Evolutionary conservation across 768 basidiomycete species (phyloP), one percentile per base, ranked within the genome.

Genomic region (Trametes cubensis): DNA sequence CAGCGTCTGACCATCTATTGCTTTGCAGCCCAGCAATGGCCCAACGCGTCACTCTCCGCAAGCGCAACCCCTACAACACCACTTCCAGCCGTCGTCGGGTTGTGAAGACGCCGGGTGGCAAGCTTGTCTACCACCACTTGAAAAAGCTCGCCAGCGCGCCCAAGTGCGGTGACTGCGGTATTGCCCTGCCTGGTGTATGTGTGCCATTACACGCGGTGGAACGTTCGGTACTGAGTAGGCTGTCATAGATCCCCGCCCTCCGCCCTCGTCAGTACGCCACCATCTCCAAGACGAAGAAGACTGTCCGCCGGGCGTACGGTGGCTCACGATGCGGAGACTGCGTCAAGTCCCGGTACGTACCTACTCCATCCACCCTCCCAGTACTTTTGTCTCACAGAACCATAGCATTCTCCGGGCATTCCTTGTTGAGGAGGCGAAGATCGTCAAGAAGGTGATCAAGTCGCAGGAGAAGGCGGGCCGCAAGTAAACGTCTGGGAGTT

Each of bases 381-480:
- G 17, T 14, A 13, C 39, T 2, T 25, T n/a, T 13, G 41, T 42
- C 53, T 40, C 52, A n/a, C 39, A 6, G 21, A 26, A 3, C 8
- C 52, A 0, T 65, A 98, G 97, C 66, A 95, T 99, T 70, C 89
- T 98, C 70, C 92, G 97, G 62, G 95, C 97, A 66, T 99, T 99
- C 88, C 80, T 99, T 63, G 92, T 99, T 42, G 97, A 98, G 83
- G 97, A 99, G 83, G 97, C 97, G 47, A 98, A 98, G 84, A 98
- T 99, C 71, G 97, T 99, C 74, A 99, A 99, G 89, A 90, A 86
- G 80, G 96, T 98, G 70, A 95, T 98, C 84, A 97, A 97, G 83
- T 89, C 90, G 73, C 93, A 92, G 78, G 79, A 85, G 76, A 83
- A 76, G 69, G 58, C 63, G 26, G 71, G 67, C 41, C 71, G 72